Evolutionary conservation across 2,329 filamentous ascomycete species (phyloP).

Genomic region (Colletotrichum sp.): DNA sequence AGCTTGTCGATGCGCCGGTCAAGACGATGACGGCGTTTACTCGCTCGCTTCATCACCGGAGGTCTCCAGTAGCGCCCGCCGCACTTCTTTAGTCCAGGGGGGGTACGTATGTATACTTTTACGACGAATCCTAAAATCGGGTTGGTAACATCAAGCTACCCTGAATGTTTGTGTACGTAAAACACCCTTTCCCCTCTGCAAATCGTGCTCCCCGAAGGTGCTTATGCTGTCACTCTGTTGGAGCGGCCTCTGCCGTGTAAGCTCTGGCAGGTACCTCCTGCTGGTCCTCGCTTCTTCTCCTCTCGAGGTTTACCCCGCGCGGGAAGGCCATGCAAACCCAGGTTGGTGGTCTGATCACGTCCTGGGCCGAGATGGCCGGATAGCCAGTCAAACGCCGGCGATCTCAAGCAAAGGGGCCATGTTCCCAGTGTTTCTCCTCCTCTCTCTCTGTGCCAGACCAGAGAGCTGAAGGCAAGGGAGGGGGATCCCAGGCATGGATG

Average conservation of each 20-base stretch:
- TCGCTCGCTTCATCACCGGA: not conserved
- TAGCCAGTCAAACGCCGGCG: constrained; percentile 12
- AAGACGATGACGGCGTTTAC: constrained; percentile 16
- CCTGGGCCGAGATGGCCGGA: not conserved
- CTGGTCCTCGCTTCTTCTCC: not conserved
- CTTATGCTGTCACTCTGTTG: not conserved
- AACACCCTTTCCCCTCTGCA: not conserved
- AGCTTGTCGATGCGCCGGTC: constrained; percentile 18
- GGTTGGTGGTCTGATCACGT: constrained; percentile 13
- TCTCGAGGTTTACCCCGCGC: constrained; percentile 12
- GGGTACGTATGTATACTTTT: not conserved
- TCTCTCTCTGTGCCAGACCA: not conserved
- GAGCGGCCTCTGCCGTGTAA: not conserved
- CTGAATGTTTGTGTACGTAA: not conserved
- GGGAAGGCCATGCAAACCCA: not conserved
- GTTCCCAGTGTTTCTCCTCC: not conserved
- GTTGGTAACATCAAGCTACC: not conserved
- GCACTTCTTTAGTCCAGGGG: not conserved
- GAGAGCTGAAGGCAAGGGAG: not conserved
- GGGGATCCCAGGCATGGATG: not conserved
- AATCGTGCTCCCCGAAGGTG: not conserved
- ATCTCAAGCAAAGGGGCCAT: not conserved
- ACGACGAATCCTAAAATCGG: not conserved
- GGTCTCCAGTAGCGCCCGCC: not conserved
- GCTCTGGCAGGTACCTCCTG: not conserved